Percentiles rank a stretch among this genome's conserved stretches.
phyloP scores from a whole-genome alignment of 2,329 filamentous ascomycete species.

The Cladosporium velox region DNA sequence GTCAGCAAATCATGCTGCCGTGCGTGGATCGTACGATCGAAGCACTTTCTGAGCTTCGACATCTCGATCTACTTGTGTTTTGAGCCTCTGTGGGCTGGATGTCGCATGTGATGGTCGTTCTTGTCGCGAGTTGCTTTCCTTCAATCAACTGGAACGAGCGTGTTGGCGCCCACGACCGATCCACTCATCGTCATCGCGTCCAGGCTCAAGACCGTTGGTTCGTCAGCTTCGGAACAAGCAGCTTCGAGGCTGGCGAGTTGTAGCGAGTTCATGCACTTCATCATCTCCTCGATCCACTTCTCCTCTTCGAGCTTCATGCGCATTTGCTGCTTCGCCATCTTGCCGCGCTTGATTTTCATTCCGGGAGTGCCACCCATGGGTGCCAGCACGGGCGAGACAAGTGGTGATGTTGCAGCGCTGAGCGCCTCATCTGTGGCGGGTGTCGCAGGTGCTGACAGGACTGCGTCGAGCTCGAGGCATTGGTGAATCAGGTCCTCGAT shows the following conservation, averaged over 20 bases:
- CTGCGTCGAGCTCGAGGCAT: conserved; percentile 46
- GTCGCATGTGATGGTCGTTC: neutral
- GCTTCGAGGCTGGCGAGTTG: conserved; percentile 20
- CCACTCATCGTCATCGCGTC: conserved; percentile 28
- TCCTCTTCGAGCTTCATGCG: conserved; percentile 47
- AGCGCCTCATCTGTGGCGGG: conserved; percentile 21
- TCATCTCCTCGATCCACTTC: conserved; percentile 45
- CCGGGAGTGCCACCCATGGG: conserved; percentile 34
- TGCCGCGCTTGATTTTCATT: conserved; percentile 43
- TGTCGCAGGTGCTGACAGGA: conserved; percentile 31
- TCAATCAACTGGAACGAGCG: conserved; percentile 26
- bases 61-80: neutral
- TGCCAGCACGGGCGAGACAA: conserved; percentile 28
- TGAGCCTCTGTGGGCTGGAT: conserved; percentile 13
- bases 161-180: conserved; percentile 26
- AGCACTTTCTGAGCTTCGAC: neutral
- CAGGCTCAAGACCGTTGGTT: conserved; percentile 26
- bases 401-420: neutral
- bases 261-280: conserved; percentile 43
- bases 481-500: conserved; percentile 51
- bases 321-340: conserved; percentile 49
- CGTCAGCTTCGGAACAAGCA: conserved; percentile 3
- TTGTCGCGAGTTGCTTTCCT: neutral
- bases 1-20: conserved; percentile 4
- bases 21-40: neutral